A percentile compares a stretch with the other conserved stretches of the same genome.
phyloP scores from a whole-genome alignment of 1,284 basidiomycete species.

The Fomes fomentarius region DNA sequence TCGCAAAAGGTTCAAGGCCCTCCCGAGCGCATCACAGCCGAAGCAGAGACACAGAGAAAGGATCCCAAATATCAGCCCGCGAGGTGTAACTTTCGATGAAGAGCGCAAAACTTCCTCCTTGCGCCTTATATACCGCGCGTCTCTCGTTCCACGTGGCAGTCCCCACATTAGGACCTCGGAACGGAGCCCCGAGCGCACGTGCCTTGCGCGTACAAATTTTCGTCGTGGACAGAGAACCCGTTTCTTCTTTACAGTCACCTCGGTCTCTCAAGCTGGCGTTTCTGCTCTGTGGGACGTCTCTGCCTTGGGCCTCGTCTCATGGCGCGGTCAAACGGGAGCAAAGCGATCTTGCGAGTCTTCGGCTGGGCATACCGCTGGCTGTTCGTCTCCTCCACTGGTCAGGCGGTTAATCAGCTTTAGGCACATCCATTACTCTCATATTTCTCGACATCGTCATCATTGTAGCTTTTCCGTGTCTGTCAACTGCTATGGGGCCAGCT shows the following conservation, averaged over 20 bases:
- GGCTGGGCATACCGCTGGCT: constrained; percentile 75
- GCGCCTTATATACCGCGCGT: constrained; percentile 6
- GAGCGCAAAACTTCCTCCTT: constrained; percentile 2
- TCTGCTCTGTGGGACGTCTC: constrained; percentile 20
- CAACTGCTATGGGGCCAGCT: too few species aligned
- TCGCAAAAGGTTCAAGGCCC: constrained; percentile 55
- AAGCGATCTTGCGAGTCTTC: constrained; percentile 41
- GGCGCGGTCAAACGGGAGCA: constrained; percentile 30
- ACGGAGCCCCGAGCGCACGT: too few species aligned
- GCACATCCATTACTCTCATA: too few species aligned
- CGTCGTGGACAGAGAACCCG: constrained; percentile 16
- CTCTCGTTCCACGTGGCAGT: too few species aligned
- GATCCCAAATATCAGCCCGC: constrained; percentile 71
- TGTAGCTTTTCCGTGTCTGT: too few species aligned
- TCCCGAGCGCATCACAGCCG: constrained; percentile 35
- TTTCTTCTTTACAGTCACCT: constrained; percentile 61
- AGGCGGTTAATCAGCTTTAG: constrained; percentile 73
- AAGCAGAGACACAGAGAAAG: constrained; percentile 34
- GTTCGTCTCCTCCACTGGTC: constrained; percentile 43
- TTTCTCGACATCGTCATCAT: too few species aligned
- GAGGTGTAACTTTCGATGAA: constrained; percentile 73
- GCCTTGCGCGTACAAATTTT: constrained; percentile 30
- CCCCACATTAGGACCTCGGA: too few species aligned
- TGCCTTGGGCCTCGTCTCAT: constrained; percentile 13
- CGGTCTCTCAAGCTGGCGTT: constrained; percentile 45